These are phyloP conservation scores for Phaeosphaeriaceae sp. DNA, from an alignment of 2,329 filamentous ascomycete genomes.

Conservation along the genomic window DNA sequence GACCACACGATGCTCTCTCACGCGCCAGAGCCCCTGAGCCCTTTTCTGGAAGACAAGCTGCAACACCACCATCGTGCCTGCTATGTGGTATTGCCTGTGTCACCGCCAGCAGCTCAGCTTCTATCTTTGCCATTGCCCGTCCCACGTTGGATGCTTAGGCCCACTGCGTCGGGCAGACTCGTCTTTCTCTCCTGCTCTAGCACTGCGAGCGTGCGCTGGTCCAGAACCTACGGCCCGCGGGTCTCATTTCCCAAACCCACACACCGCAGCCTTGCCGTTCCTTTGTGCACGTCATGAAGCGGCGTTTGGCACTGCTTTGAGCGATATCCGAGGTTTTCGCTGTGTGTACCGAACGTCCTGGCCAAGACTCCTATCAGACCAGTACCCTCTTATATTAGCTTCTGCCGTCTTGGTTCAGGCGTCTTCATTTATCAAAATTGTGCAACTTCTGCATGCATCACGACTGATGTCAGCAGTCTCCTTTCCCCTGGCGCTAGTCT, in stretches of 20 bases:
- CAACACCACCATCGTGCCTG: constrained; percentile 6
- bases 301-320: constrained; percentile 26
- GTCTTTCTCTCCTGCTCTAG: constrained; percentile 19
- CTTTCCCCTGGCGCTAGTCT: constrained; percentile 9
- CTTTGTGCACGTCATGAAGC: constrained; percentile 32
- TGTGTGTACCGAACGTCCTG: constrained; percentile 11
- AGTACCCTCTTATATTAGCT: constrained; percentile 24
- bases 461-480: constrained; percentile 16
- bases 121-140: constrained; percentile 8
- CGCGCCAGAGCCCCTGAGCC: constrained; percentile 35
- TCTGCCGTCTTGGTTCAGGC: constrained; percentile 16
- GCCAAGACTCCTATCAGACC: constrained; percentile 18
- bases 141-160: constrained; percentile 9
- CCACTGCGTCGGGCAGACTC: constrained; percentile 9
- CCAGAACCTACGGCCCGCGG: constrained; percentile 25
- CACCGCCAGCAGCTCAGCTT: constrained; percentile 3
- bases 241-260: constrained; percentile 42
- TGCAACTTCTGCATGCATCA: constrained; percentile 19
- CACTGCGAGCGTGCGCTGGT: constrained; percentile 20
- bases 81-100: constrained; percentile 1
- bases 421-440: constrained; percentile 20
- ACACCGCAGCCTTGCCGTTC: constrained; percentile 35
- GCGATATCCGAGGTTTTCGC: constrained; percentile 14
- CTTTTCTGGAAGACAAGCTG: constrained; percentile 1
- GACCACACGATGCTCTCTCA: constrained; percentile 17